Percentiles rank a stretch among this genome's conserved stretches.
Conservation (phyloP, 352 stramenopile genomes). For the Pythium aquatile region DNA sequence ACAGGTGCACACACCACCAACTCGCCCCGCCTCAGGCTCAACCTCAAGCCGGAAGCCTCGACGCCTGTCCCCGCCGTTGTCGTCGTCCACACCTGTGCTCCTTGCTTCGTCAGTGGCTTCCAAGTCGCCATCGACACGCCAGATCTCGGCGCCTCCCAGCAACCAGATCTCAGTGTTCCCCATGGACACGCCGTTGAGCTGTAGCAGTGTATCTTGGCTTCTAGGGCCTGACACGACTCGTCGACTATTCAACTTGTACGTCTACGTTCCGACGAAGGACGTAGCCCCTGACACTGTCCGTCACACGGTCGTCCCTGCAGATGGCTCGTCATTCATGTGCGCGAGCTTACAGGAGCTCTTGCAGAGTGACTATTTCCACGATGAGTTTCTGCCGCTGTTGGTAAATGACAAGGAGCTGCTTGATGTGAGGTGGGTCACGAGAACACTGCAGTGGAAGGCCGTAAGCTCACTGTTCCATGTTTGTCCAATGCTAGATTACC, state of each 20-base stretch:
- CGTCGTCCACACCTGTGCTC: background rate
- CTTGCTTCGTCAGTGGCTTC: background rate
- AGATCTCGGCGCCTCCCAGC: background rate
- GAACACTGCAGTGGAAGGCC: too few relatives aligned
- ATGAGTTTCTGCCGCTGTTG: slow-evolving; percentile 10
- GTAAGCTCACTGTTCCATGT: background rate
- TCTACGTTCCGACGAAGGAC: slow-evolving; percentile 3
- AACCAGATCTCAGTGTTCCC: slow-evolving; percentile 2
- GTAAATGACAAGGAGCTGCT: slow-evolving; percentile 6
- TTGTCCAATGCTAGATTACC: slow-evolving; percentile 1
- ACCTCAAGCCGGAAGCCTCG: background rate
- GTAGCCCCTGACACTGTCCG: background rate
- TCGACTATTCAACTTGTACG: slow-evolving; percentile 2
- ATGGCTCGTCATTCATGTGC: slow-evolving; percentile 1
- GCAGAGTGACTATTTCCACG: slow-evolving; percentile 5
- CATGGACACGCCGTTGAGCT: slow-evolving; percentile 7
- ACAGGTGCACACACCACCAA: background rate
- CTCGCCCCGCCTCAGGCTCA: background rate
- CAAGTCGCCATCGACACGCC: background rate
- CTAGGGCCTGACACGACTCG: background rate
- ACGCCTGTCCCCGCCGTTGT: background rate
- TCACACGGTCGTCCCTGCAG: background rate
- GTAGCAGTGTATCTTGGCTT: slow-evolving; percentile 6
- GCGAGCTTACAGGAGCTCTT: slow-evolving; percentile 15
- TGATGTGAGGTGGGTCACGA: background rate